Base-by-base conservation (phyloP, 805 yeast species). In the Yamadazyma tumulicola region DNA sequence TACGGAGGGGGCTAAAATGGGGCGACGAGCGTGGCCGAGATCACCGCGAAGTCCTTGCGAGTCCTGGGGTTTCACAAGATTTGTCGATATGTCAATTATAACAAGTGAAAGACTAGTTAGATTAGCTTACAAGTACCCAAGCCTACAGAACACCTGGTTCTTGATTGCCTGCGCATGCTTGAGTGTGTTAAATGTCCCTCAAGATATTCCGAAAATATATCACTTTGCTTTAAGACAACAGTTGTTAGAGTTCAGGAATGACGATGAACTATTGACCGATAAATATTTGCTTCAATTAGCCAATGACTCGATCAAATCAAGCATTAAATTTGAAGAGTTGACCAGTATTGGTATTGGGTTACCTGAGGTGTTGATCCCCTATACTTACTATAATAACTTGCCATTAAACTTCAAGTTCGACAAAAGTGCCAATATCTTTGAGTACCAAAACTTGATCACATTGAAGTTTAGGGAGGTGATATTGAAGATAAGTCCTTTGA, bases 131-230 rank as follows among this genome's bases (percentile, higher is more conserved):
- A 55, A 67, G 24, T 75, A 76, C 52, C 81, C 85, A 1, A 57
- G 57, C 8, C 67, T 86, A 19, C 59, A 67, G 26, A 62, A 68
- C 43, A 52, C 74, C 15, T 89, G 96, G 96, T 85, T 80, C 52
- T 61, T 78, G 24, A 63, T 87, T 14, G 91, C 95, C 0, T 84
- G 93, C 6, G 84, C 91, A 0, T 76, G 94, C 7, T 69, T 88
- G 31, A 76, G 91, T 2, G 88, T 81, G 5, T 81, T 91, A 49
- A 89, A 89, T 51, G 75, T 73, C 41, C 95, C 96, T 0, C 76
- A 80, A 32, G 96, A 85, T 43, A 75, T 87, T 19, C 89, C 95
- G 2, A 69, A 65, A 36, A 53, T 89, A 3, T 83, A 81, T 54
- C 84, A 84, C 42, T 81, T 80, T 59, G 87, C 88, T 13, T 51